Base-by-base conservation (phyloP, 2,329 filamentous ascomycete genomes). In the Paecilomyces formosus region DNA sequence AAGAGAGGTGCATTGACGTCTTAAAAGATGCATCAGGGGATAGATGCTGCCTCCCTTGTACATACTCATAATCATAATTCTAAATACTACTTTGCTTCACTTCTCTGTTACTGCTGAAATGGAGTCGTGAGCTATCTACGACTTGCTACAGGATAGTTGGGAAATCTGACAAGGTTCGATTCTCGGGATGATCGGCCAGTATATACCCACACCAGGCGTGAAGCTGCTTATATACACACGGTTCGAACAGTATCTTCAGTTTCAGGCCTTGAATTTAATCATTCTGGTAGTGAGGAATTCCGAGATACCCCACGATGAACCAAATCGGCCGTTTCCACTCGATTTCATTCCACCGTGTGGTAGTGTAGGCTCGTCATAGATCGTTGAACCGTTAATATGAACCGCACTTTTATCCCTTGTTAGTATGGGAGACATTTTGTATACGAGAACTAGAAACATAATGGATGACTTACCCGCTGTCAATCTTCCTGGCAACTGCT, bases 371-470 rank as follows among this genome's bases (percentile, higher is more conserved):
- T 88, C 85, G 64, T 88, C 85, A 63, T 88, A 85, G 4, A 88
- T 76, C 0, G 80, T 85, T 80, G 85, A 85, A 56, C 76, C 77
- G 67, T 88, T 88, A 64, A 88, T 85, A 63, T 88, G 86, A 18
- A 87, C 84, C 1, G 71, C 71, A 9, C 71, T 73, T 50, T 52
- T 18, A 15, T 54, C 9, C 6, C 12, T 15, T 15, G 56, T 49
- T 30, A 61, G 59, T 39, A 56, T 60, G 12, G 31, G 55, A n/a
- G 3, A 11, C 9, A 22, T 22, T 1, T 26, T 26, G 53, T 13
- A 81, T 82, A 12, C 60, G 57, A 58, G 60, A 9, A 3, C 18
- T 2, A 7, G 15, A 21, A 58, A 64, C 55, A 35, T 53, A 22
- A 65, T 57, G 57, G 55, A 35, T n/a, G 24, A 55, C 54, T 39